Evolutionary conservation across 164 flowering plant species (phyloP), one percentile per base, ranked within the genome.

Genomic region (Macadamia tetraphylla): DNA sequence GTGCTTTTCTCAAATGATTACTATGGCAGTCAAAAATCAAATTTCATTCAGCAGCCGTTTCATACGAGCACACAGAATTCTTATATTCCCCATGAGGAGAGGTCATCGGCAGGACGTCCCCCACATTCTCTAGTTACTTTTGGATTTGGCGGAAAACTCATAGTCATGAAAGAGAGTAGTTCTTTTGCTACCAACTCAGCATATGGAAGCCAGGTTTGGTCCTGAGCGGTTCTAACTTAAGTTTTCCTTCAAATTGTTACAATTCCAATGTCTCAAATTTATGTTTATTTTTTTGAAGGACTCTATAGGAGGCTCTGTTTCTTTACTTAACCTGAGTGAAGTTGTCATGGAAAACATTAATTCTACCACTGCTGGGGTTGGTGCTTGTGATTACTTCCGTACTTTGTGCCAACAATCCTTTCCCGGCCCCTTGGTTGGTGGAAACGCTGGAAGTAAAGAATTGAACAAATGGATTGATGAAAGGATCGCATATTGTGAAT

Each of bases 121-220:
- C 85, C 91, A 2, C 98, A 92, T 87, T 89, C 99, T 9, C 75
- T 95, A 71, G 94, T 92, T 70, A 78, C 90, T 60, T 95, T 95
- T 84, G 99, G 99, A 14, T 95, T 95, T 84, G 99, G 99, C 67
- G 99, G 99, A 67, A 95, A 92, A 77, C 90, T 95, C 46, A 74
- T 95, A 62, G 87, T 91, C 43, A 81, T 88, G 89, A 95, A 87
- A 79, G 82, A 83, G 72, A 73, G 11, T 58, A 71, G 59, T 72
- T 69, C 81, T 70, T 53, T 66, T 65, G 67, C 65, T 6, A 42
- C 69, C 60, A 84, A 66, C 56, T 73, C 86, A 14, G 72, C 78
- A 29, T 82, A 73, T 79, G 86, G 79, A 58, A 82, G 73, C 76
- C 90, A 95, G 97, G 51, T 46, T 46, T 8, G 51, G 13, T 11